Conservation (phyloP, 75 land plant species). For the Pinus taeda region DNA sequence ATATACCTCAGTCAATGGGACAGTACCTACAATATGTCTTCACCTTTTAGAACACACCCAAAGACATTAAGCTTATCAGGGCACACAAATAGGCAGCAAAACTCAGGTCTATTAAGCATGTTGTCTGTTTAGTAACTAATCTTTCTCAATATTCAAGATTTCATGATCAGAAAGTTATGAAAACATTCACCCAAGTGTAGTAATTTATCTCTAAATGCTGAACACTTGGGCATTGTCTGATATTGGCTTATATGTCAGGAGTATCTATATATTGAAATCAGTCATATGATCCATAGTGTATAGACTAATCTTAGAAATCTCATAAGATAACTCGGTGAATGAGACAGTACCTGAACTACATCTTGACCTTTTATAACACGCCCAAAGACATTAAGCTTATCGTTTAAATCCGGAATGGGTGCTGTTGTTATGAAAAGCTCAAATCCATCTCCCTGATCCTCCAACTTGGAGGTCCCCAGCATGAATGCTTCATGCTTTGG, state of each 20-base stretch:
- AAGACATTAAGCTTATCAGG: no score
- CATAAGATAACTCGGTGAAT: not conserved
- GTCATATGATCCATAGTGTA: not conserved
- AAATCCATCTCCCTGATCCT: slow-evolving; percentile 49
- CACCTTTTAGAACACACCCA: slow-evolving; percentile 87
- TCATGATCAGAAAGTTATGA: no score
- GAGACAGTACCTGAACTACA: slow-evolving; percentile 76
- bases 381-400: slow-evolving; percentile 83
- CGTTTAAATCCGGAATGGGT: slow-evolving; percentile 86
- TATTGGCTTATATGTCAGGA: not conserved
- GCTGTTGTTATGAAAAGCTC: slow-evolving; percentile 92
- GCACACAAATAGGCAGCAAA: no score
- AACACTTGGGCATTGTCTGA: no score
- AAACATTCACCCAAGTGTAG: no score
- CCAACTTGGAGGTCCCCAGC: slow-evolving; percentile 80
- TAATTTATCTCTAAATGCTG: no score
- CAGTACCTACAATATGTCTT: slow-evolving; percentile 88
- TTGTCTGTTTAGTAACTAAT: no score
- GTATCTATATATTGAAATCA: not conserved
- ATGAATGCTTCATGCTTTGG: slow-evolving; percentile 96
- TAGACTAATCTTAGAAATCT: slow-evolving; percentile 1
- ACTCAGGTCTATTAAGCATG: no score
- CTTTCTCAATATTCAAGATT: no score
- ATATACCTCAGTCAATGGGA: not conserved
- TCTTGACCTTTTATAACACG: slow-evolving; percentile 87